Conservation (phyloP, 768 basidiomycete species). For the Goffeauzyma gilvescens region DNA sequence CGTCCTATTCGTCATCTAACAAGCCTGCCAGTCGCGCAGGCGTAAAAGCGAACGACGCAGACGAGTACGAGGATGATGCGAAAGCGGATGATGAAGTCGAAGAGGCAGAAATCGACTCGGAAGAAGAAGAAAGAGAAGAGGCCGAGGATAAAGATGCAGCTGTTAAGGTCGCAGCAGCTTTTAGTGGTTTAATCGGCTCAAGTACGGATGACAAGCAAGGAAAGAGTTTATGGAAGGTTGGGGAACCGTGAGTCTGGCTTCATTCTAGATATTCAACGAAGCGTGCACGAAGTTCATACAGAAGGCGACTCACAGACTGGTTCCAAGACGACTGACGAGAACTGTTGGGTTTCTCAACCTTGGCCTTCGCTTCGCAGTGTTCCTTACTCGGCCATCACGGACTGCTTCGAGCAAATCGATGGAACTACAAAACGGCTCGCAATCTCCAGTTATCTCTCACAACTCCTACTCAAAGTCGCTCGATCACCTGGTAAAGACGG, state of each 20-base stretch:
- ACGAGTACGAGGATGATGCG: constrained; percentile 11
- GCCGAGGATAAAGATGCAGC: constrained; percentile 5
- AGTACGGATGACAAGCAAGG: not conserved
- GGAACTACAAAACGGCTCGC: constrained; percentile 86
- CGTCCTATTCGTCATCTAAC: constrained; percentile 37
- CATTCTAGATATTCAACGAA: too few species aligned
- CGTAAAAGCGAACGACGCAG: constrained; percentile 31
- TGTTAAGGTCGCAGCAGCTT: constrained; percentile 1
- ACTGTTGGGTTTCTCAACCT: not conserved
- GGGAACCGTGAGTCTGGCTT: constrained; percentile 49
- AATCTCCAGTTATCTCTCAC: constrained; percentile 70
- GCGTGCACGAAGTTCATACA: not conserved
- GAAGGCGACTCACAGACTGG: not conserved
- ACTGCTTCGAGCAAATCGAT: constrained; percentile 74
- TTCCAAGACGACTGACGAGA: not conserved
- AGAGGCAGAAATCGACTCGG: constrained; percentile 7
- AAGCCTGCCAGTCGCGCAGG: constrained; percentile 58
- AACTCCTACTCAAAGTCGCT: constrained; percentile 76
- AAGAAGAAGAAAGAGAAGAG: constrained; percentile 4
- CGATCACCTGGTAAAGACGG: constrained; percentile 58
- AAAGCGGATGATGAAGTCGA: constrained; percentile 3
- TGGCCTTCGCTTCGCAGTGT: constrained; percentile 40
- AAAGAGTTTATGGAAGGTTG: constrained; percentile 43
- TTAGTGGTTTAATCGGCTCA: not conserved
- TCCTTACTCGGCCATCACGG: constrained; percentile 80